These are phyloP conservation scores for Mrakia blollopis DNA, from an alignment of 768 basidiomycete genomes.

Conservation along the genomic window DNA sequence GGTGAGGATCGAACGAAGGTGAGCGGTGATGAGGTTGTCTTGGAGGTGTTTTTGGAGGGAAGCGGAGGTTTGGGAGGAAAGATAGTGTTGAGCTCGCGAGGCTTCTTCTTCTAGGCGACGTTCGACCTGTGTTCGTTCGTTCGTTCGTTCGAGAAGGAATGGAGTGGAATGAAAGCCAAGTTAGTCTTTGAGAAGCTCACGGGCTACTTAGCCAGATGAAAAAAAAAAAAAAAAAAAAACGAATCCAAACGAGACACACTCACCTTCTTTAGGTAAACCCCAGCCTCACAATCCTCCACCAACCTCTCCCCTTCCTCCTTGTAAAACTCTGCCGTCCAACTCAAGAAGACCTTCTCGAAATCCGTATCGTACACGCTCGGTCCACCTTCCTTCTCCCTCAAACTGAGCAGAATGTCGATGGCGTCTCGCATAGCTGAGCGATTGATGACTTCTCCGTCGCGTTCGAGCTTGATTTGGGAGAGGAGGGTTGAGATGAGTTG, in stretches of 20 bases:
- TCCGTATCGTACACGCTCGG: slow-evolving; percentile 71
- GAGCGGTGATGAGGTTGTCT: slow-evolving; percentile 66
- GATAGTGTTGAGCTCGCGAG: slow-evolving; percentile 75
- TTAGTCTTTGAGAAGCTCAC: too few relatives aligned
- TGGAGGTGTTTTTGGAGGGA: slow-evolving; percentile 72
- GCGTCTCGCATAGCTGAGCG: slow-evolving; percentile 86
- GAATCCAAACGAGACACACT: slow-evolving; percentile 39
- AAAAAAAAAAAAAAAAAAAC: too few relatives aligned
- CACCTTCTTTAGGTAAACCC: slow-evolving; percentile 75
- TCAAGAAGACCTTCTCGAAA: slow-evolving; percentile 74
- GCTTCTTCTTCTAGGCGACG: slow-evolving; percentile 74
- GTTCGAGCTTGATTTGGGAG: slow-evolving; percentile 80
- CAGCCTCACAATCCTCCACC: slow-evolving; percentile 67
- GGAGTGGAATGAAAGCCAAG: too few relatives aligned
- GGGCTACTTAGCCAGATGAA: not conserved
- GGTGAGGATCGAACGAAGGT: slow-evolving; percentile 66
- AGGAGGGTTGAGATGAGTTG: slow-evolving; percentile 78
- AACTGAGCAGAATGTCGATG: slow-evolving; percentile 72
- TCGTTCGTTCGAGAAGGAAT: too few relatives aligned
- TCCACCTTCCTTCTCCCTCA: slow-evolving; percentile 50
- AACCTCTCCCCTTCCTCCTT: slow-evolving; percentile 64
- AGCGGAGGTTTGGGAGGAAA: slow-evolving; percentile 65
- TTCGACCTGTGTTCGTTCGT: too few relatives aligned
- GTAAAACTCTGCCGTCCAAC: slow-evolving; percentile 75
- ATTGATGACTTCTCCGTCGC: slow-evolving; percentile 84